Evolutionary conservation across 164 flowering plant genomes (phyloP).

Genomic region (Chimonanthus salicifolius): DNA sequence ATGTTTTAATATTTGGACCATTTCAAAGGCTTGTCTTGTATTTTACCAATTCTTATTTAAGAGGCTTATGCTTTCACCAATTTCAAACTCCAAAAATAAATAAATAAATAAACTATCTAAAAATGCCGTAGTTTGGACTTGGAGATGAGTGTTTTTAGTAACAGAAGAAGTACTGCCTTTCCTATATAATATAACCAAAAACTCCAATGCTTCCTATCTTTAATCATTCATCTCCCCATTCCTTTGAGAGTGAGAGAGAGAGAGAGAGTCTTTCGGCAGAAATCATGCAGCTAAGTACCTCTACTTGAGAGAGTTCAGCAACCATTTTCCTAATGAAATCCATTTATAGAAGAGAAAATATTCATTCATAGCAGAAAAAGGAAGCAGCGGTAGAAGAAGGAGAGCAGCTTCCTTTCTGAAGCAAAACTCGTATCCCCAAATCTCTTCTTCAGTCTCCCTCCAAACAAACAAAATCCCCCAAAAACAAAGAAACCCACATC

Average conservation of each 20-base stretch:
- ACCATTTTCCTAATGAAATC: not conserved
- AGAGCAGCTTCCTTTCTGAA: not conserved
- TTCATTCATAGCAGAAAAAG: not conserved
- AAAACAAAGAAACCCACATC: not conserved
- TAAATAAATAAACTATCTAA: not conserved
- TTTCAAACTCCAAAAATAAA: too few species aligned
- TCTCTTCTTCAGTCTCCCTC: not conserved
- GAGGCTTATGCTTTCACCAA: too few species aligned
- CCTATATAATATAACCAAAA: not conserved
- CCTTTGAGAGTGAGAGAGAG: not conserved
- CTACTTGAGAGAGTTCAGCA: not conserved
- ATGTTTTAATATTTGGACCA: too few species aligned
- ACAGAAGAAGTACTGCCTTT: not conserved
- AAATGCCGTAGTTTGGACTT: not conserved
- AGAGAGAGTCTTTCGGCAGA: not conserved
- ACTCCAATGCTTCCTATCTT: constrained; percentile 8
- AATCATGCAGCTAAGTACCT: not conserved
- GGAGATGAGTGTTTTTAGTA: not conserved
- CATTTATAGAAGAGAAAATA: not conserved
- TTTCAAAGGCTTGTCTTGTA: not conserved
- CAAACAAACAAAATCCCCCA: not conserved
- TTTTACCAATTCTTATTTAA: not conserved
- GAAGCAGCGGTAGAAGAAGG: not conserved
- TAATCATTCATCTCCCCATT: constrained; percentile 6
- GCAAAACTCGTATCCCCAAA: not conserved